phyloP scores from a whole-genome alignment of 257 asterid genomes.

The Solanum piurae region DNA sequence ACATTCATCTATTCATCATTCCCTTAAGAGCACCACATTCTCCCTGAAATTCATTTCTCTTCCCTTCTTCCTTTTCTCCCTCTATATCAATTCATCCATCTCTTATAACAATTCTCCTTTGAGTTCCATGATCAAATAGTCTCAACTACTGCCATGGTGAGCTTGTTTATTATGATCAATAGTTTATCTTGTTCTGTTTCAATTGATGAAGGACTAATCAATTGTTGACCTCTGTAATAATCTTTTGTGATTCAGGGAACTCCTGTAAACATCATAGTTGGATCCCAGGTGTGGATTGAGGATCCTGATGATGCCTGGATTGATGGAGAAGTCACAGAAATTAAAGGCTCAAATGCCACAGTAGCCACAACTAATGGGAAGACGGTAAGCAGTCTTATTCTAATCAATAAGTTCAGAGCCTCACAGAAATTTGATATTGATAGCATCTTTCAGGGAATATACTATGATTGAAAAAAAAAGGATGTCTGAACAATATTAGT shows the following conservation, averaged over 20 bases:
- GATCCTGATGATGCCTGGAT: constrained; percentile 84
- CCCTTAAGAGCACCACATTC: constrained; percentile 21
- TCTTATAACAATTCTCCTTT: constrained; percentile 5
- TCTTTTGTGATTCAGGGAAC: constrained; percentile 63
- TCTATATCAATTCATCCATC: constrained; percentile 4
- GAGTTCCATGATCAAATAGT: constrained; percentile 49
- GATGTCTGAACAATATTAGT: background rate
- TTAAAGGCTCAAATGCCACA: constrained; percentile 60
- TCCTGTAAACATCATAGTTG: constrained; percentile 80
- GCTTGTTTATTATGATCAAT: constrained; percentile 16
- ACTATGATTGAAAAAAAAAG: background rate
- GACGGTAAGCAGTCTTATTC: constrained; percentile 37
- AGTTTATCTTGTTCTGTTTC: constrained; percentile 2
- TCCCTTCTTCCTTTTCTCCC: constrained; percentile 1
- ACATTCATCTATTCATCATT: constrained; percentile 30
- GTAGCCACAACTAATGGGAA: constrained; percentile 51
- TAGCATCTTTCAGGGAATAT: background rate
- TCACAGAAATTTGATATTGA: background rate
- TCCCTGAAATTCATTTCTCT: constrained; percentile 13
- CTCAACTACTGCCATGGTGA: constrained; percentile 42
- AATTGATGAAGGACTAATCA: background rate
- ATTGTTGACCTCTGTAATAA: background rate
- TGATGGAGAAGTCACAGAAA: constrained; percentile 67
- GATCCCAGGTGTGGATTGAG: constrained; percentile 89
- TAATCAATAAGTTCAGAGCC: background rate